Conservation (phyloP, 2,329 filamentous ascomycete genomes). For the Trichoderma endophyticum region DNA sequence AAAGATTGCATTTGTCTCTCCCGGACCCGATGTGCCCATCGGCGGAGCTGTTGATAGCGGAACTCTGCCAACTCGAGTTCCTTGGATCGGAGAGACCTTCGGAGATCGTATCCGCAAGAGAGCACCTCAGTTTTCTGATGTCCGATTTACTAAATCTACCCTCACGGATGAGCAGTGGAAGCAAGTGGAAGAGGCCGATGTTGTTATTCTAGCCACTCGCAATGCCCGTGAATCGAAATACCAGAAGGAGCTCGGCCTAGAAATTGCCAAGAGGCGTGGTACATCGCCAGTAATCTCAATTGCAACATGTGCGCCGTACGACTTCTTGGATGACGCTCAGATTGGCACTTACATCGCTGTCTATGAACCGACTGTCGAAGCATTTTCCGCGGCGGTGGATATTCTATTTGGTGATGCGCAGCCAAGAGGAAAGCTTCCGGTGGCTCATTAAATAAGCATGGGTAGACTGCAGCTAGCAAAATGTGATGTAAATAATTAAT, state of each 20-base stretch:
- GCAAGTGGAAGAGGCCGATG: conserved; percentile 23
- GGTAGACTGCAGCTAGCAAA: too few species aligned
- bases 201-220: conserved; percentile 27
- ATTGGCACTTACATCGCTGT: conserved; percentile 25
- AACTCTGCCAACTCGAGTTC: conserved; percentile 25
- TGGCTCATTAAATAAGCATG: conserved; percentile 1
- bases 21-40: conserved; percentile 25
- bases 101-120: conserved; percentile 22
- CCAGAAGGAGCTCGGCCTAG: conserved; percentile 24
- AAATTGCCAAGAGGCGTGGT: conserved; percentile 22
- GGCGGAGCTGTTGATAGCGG: conserved; percentile 27
- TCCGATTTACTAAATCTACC: conserved; percentile 24
- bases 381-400: conserved; percentile 24
- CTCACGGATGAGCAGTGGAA: conserved; percentile 23
- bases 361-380: conserved; percentile 29
- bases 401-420: conserved; percentile 23
- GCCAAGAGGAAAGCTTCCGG: conserved; percentile 22
- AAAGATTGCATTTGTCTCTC: conserved; percentile 27
- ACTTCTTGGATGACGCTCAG: conserved; percentile 25
- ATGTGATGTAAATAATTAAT: not conserved
- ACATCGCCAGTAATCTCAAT: conserved; percentile 21
- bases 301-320: conserved; percentile 28
- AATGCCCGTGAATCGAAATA: conserved; percentile 27
- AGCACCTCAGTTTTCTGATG: conserved; percentile 20
- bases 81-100: conserved; percentile 27